Evolutionary conservation across 2,329 filamentous ascomycete genomes (phyloP), one percentile per base, ranked within the genome.

Genomic region (Dissoconium aciculare): DNA sequence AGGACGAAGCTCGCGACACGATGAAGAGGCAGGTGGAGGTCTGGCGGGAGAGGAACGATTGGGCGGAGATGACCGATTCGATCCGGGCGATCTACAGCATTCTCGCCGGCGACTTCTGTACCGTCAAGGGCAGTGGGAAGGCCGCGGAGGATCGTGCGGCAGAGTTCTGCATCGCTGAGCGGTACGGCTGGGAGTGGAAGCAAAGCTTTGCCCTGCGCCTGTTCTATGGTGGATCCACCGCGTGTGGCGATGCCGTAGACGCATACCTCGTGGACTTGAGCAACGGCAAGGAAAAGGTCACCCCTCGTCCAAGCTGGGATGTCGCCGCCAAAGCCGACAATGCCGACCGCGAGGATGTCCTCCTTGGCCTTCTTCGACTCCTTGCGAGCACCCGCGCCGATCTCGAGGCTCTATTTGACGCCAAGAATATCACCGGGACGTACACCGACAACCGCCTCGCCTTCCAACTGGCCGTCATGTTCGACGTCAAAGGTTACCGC

Each of bases 31-130:
- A 98, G 52, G 67, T 98, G 31, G 71, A 75, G 36, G 74, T 78
- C 30, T 98, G 89, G 89, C 73, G 76, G 19, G 70, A 80, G 15
- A 73, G 81, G 19, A 82, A 84, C 48, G 72, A 87, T 27, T 69
- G 92, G 11, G 81, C 83, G 1, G 91, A 98, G 53, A 84, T 98
- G 55, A 74, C 71, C 11, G 77, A 89, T 41, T 66, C 82, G 1
- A 71, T 93, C 26, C 77, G 89, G 32, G 78, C 85, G 5, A 64
- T 98, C 17, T 98, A 94, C 51, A 83, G 92, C 53, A 67, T 98
- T 15, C 63, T 94, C 8, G 73, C 82, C 16, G 89, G 91, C 21
- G 89, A 94, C 41, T 75, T 82, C n/a, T 77, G 81, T 40, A 70
- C 76, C 15, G 85, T 81, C 36, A 71, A 84, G 42, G 89, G 87